Evolutionary conservation across 2,329 filamentous ascomycete species (phyloP), one percentile per base, ranked within the genome.

Genomic region (Fusarium sublunatum): DNA sequence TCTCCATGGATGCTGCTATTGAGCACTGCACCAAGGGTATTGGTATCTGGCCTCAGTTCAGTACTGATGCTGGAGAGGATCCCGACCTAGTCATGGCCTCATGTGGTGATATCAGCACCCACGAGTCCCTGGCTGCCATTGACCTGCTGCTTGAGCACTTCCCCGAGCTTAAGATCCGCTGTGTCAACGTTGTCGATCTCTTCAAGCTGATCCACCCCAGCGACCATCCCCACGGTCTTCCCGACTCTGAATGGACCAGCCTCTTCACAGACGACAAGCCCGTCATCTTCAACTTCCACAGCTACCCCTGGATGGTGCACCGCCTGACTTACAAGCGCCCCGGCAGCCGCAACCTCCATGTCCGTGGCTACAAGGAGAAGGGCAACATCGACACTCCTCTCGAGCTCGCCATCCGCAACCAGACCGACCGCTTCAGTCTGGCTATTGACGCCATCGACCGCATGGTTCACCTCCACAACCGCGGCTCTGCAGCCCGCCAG

Each of bases 241-340:
- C 81, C 0, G 86, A 91, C 67, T 64, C 69, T 15, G 88, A 92
- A 72, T 93, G 88, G 85, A 76, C 76, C 12, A 81, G 88, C 35
- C 78, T 92, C 64, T 93, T 93, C 81, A 93, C 90, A 1, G 81
- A 82, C 13, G 80, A 92, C 78, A 88, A 83, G 65, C 91, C 90
- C 22, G 81, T 92, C 72, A 87, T 93, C 72, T 93, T 93, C 82
- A 93, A 92, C 79, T 93, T 93, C 85, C 91, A 93, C 79, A 89
- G 86, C 29, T 93, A 93, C 78, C 90, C 91, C 8, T 93, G 88
- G 89, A 81, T 93, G 70, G 85, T 93, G 47, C 90, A 93, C 78
- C 83, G 90, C 46, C 77, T 93, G 67, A 90, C 89, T 1, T 93
- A 92, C 78, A 89, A 90, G 78, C 86, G 90, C 1, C 88, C 87